Base-by-base conservation (phyloP, 169 alveolate species). In the Eimeria falciformis region DNA sequence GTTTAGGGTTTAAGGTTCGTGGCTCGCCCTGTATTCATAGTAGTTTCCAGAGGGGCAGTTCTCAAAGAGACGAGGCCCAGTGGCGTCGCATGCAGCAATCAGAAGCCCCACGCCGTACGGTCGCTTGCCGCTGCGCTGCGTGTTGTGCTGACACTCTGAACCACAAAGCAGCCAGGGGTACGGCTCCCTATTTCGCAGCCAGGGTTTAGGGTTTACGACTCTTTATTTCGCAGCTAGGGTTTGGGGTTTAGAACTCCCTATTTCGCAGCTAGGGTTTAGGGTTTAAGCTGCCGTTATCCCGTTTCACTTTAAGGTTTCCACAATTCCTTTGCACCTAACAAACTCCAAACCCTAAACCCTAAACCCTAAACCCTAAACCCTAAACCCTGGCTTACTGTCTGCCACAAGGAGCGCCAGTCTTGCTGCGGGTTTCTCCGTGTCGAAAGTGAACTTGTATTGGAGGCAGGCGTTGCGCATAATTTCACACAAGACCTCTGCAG, bases 101-200 rank as follows among this genome's bases (percentile, higher is more conserved):
- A 98, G 97, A 56, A 98, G 95, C 69, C 99, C 99, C 77, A 98
- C 99, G 50, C 99, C 99, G 96, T 97, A 98, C 7, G 99, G 99
- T 88, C 99, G 96, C 95, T 98, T 98, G n/a, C 98, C 97, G 83
- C 97, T 96, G 71, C 97, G 96, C 79, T 97, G 99, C 29, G 99
- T 99, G 95, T 98, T 98, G 81, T 96, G 95, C 89, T 99, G 99
- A 33, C 99, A 97, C 91, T 98, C 98, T 96, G 95, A 69, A 55
- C 21, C 33, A 91, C 23, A 45, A 23, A 73, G 14, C n/a, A 14
- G 62, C 62, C n/a, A n/a, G n/a, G n/a, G 14, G n/a, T n/a, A n/a
- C n/a, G n/a, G n/a, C n/a, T n/a, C n/a, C n/a, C n/a, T n/a, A n/a
- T n/a, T n/a, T n/a, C n/a, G n/a, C n/a, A 45, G 47, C 25, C 37